phyloP scores from a whole-genome alignment of 2,329 filamentous ascomycete genomes.

The Fonsecaea pugnacius region DNA sequence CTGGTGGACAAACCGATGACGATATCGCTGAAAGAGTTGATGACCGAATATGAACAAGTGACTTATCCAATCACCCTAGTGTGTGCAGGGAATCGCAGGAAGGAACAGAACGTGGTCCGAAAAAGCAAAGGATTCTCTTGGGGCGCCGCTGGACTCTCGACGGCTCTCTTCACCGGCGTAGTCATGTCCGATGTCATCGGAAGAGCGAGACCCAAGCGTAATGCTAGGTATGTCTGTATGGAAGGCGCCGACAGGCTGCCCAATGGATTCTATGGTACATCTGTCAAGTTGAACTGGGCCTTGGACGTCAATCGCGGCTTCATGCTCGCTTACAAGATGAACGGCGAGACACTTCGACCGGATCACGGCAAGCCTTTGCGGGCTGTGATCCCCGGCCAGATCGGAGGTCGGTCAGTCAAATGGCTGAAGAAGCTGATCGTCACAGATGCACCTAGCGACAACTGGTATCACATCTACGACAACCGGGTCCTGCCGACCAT shows the following conservation, averaged over 20 bases:
- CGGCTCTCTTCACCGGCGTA: conserved; percentile 84
- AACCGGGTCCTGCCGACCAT: conserved; percentile 87
- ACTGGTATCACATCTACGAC: conserved; percentile 95
- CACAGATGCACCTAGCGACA: conserved; percentile 78
- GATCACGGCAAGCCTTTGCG: conserved; percentile 86
- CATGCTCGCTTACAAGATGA: conserved; percentile 89
- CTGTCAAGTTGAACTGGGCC: conserved; percentile 84
- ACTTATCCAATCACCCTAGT: conserved; percentile 88
- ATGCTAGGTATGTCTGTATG: conserved; percentile 84
- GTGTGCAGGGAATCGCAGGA: conserved; percentile 87
- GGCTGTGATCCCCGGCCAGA: conserved; percentile 85
- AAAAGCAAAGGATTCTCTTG: conserved; percentile 95
- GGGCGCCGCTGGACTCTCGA: conserved; percentile 85
- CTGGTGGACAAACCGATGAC: conserved; percentile 77
- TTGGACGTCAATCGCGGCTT: conserved; percentile 82
- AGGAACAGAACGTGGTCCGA: conserved; percentile 87
- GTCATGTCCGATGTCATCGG: conserved; percentile 72
- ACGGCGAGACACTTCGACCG: conserved; percentile 76
- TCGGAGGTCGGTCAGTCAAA: conserved; percentile 89
- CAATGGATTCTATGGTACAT: conserved; percentile 87
- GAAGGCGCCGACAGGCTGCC: conserved; percentile 87
- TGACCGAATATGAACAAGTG: conserved; percentile 75
- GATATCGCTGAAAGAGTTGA: conserved; percentile 72
- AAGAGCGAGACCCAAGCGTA: conserved; percentile 68
- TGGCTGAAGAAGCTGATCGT: conserved; percentile 84